These are phyloP conservation scores for Collariella sp. DNA, from an alignment of 495 filamentous ascomycete species.

Conservation along the genomic window DNA sequence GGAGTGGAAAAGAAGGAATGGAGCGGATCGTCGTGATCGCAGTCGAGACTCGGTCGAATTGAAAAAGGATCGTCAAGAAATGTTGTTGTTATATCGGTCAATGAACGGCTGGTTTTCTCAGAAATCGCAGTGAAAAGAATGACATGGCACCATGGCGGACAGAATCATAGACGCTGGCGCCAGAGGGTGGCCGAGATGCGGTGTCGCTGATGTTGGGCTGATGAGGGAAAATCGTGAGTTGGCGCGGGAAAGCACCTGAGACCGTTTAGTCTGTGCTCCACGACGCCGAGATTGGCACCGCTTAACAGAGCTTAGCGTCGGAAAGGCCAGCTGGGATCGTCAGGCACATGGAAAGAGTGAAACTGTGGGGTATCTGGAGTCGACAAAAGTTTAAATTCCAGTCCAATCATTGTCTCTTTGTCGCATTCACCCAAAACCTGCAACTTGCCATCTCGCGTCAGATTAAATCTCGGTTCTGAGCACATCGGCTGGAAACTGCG, in stretches of 20 bases:
- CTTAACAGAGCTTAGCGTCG: not conserved
- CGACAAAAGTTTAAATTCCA: too few relatives aligned
- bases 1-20: not conserved
- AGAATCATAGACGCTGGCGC: not conserved
- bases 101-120: slow-evolving; percentile 5
- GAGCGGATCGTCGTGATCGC: slow-evolving; percentile 1
- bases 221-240: slow-evolving; percentile 1
- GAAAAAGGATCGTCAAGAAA: not conserved
- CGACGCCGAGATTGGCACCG: not conserved
- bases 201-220: not conserved
- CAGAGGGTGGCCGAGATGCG: not conserved
- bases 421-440: too few relatives aligned
- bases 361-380: too few relatives aligned
- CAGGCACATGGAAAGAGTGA: too few relatives aligned
- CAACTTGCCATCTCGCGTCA: too few relatives aligned
- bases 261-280: too few relatives aligned
- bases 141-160: slow-evolving; percentile 12
- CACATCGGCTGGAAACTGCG: too few relatives aligned
- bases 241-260: not conserved
- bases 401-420: too few relatives aligned
- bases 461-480: too few relatives aligned
- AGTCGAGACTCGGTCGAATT: not conserved
- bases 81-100: not conserved
- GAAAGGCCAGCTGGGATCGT: too few relatives aligned
- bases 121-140: slow-evolving; percentile 7